Base-by-base conservation (phyloP, 495 filamentous ascomycete species). In the Aspergillus leporis region DNA sequence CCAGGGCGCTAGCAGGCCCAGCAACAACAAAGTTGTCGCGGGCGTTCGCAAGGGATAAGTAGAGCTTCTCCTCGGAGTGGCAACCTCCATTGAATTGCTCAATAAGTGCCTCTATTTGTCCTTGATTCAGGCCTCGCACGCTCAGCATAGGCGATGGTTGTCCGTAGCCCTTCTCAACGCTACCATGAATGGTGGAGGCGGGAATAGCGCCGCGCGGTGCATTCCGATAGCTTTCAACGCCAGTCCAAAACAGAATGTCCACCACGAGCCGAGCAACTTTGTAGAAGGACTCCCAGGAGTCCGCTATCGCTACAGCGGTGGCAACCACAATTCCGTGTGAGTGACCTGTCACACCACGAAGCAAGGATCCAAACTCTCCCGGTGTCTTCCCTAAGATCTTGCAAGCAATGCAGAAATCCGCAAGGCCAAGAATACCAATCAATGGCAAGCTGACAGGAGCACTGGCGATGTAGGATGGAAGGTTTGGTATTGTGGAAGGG, bases 381-480 rank as follows among this genome's bases (percentile, higher is more conserved):
- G 94, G 94, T 59, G 92, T 85, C 41, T 87, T 84, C 49, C 94
- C 94, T 41, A 96, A 78, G n/a, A 90, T 87, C 74, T 90, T 90
- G 78, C 94, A 97, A 50, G 91, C 91, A 25, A 99, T 90, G 40
- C 85, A 87, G 66, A 95, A 98, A 73, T 98, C 94, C 9, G 93
- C 89, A 41, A 99, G 75, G 72, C 98, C 95, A 6, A 96, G 92
- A 61, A 99, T 82, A 38, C 94, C 94, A 64, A 98, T 99, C 67
- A 99, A 78, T 19, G 94, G 94, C 62, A 99, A 85, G 77, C 93
- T 97, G 72, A 99, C 94, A 3, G 94, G 95, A 0, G 94, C 95
- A 6, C 94, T 96, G 28, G 98, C 89, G 14, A 98, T 84, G n/a
- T 18, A n/a, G n/a, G 3, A 1, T 13, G 36, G 12, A 10, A 10